Evolutionary conservation across 2,329 filamentous ascomycete species (phyloP).

Genomic region (Fusarium sp.): DNA sequence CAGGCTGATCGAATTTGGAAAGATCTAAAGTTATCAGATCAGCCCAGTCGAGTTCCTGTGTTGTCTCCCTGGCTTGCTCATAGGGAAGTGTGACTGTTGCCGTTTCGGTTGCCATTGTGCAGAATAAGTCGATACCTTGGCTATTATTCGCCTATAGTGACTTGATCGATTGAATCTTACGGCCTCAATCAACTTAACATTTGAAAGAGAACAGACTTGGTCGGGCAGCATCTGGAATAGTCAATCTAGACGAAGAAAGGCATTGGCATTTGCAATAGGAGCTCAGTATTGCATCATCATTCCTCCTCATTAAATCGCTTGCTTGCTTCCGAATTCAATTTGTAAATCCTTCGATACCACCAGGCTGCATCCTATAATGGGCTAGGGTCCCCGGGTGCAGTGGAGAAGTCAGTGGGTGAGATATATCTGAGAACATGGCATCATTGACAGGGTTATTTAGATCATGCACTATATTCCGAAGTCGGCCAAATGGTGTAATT

Average conservation of each 20-base stretch:
- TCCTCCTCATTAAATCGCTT: not conserved
- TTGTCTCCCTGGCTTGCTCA: not conserved
- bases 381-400: not conserved
- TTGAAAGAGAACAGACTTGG: too few species aligned
- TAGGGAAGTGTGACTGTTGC: not conserved
- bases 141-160: not conserved
- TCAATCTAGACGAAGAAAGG: not conserved
- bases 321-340: not conserved
- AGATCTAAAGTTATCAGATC: constrained; percentile 12
- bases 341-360: too few species aligned
- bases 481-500: not conserved
- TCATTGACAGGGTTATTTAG: not conserved
- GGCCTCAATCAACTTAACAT: too few species aligned
- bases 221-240: not conserved
- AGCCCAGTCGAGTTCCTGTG: constrained; percentile 3
- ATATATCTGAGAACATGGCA: not conserved
- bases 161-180: too few species aligned
- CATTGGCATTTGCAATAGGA: not conserved
- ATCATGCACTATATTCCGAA: not conserved
- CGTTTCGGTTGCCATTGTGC: not conserved
- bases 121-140: not conserved
- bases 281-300: not conserved
- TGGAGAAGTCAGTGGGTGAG: not conserved
- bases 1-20: constrained; percentile 4
- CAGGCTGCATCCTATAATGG: too few species aligned